phyloP scores from a whole-genome alignment of 2,329 filamentous ascomycete genomes.

The Gnomoniopsis sp. region DNA sequence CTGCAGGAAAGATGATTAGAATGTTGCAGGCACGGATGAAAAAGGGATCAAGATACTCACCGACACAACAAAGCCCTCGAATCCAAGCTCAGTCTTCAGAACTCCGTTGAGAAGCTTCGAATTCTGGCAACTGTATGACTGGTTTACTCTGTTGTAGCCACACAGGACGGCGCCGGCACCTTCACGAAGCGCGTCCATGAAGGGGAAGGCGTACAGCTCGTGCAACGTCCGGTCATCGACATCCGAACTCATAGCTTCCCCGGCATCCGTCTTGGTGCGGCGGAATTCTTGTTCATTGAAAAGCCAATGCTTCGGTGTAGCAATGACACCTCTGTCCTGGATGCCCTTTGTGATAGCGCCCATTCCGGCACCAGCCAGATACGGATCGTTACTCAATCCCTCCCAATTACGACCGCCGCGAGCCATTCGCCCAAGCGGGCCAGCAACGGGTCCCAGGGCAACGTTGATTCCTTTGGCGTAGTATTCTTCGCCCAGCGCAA shows the following conservation, averaged over 20 bases:
- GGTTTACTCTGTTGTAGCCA: conserved; percentile 13
- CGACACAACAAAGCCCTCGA: conserved; percentile 60
- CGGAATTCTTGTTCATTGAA: conserved; percentile 37
- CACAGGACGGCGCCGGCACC: conserved; percentile 14
- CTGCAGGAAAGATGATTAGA: conserved; percentile 24
- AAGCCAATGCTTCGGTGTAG: conserved; percentile 64
- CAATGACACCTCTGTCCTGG: conserved; percentile 70
- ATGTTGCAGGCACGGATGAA: too few species aligned
- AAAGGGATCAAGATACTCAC: too few species aligned
- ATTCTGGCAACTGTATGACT: conserved; percentile 64
- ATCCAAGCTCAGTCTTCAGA: conserved; percentile 59
- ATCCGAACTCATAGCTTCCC: conserved; percentile 37
- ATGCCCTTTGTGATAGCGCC: conserved; percentile 63
- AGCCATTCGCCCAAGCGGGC: conserved; percentile 60
- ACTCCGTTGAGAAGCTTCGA: conserved; percentile 64
- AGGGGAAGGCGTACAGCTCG: conserved; percentile 40
- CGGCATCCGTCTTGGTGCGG: conserved; percentile 48
- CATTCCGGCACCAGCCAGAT: conserved; percentile 49
- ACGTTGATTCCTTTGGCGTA: conserved; percentile 67
- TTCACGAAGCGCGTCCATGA: conserved; percentile 12
- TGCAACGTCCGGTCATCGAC: conserved; percentile 39
- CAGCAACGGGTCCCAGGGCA: conserved; percentile 55
- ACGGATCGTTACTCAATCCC: conserved; percentile 49
- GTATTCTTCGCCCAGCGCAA: conserved; percentile 67
- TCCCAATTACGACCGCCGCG: conserved; percentile 64